Evolutionary conservation across 176 grass and related monocot genomes (phyloP).

Genomic region (Hsuehochloa calcarea): DNA sequence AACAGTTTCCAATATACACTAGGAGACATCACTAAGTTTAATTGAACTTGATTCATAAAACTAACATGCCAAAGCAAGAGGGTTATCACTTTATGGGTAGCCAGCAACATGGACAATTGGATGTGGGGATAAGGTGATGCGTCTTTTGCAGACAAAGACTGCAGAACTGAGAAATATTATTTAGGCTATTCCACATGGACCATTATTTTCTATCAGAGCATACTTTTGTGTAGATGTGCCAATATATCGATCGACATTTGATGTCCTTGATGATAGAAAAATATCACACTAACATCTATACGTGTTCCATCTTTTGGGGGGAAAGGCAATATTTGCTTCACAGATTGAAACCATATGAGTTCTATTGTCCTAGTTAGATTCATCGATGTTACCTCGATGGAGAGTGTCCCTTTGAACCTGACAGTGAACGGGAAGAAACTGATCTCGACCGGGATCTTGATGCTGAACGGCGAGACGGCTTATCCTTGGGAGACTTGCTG

Average conservation of each 20-base stretch:
- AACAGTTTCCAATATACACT: neutral
- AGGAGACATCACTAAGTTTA: neutral
- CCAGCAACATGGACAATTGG: neutral
- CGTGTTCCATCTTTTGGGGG: neutral
- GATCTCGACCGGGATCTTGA: conserved; percentile 51
- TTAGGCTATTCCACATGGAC: neutral
- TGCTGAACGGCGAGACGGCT: conserved; percentile 30
- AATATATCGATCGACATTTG: neutral
- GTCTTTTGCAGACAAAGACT: conserved; percentile 13
- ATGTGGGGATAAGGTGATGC: neutral
- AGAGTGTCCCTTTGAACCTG: conserved; percentile 34
- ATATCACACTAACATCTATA: neutral
- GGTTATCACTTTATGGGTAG: neutral
- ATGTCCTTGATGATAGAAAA: neutral
- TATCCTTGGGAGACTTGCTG: conserved; percentile 53
- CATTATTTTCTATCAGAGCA: neutral
- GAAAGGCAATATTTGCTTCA: neutral
- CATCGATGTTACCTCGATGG: conserved; percentile 40
- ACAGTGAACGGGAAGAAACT: conserved; percentile 40
- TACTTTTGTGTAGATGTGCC: neutral
- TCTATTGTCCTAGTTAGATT: neutral
- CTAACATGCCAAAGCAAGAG: conserved; percentile 1
- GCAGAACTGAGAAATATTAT: neutral
- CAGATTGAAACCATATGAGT: neutral
- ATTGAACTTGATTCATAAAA: neutral